Evolutionary conservation across 2,329 filamentous ascomycete species (phyloP), one percentile per base, ranked within the genome.

Genomic region (Fusarium globosum): DNA sequence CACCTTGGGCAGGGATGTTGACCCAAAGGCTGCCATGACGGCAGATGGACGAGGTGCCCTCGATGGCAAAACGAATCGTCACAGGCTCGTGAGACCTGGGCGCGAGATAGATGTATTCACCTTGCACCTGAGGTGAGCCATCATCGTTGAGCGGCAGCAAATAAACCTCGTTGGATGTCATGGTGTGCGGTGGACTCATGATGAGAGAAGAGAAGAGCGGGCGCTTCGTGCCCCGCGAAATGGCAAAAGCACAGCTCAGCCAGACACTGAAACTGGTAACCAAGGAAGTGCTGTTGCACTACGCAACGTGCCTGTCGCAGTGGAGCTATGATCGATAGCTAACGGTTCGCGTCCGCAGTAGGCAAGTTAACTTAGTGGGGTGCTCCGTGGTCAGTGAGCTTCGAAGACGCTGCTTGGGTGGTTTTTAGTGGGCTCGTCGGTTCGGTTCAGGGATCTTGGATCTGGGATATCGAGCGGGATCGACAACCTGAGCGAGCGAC

Each of bases 41-140:
- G 83, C 95, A 98, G 86, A 99, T 96, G 71, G 96, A 97, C 81
- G 96, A 97, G 65, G 94, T 96, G 71, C 96, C 95, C 83, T 98
- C 93, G 77, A 98, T 96, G 76, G 94, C 90, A 83, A 99, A 97
- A 68, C 96, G 92, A 65, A 98, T 86, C 60, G 89, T 89, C 79
- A 98, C 92, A 46, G 93, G 93, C n/a, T 92, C 88, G 45, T 88
- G 89, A 23, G 93, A 92, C 73, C 85, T 85, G 23, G 96, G 91
- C 2, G 95, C 93, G 48, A 99, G 87, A 82, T 97, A 97, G 79
- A 98, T 93, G 86, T 98, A 99, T 77, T 93, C 91, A 78, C 95
- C 94, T 33, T 93, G 88, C 55, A 99, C 91, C 81, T 97, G 92
- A 41, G 97, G 96, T 76, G 94, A 95, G 78, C 97, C 96, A 84